Conservation (phyloP, 805 yeast genomes). For the Vanderwaltozyma verrucispora region DNA sequence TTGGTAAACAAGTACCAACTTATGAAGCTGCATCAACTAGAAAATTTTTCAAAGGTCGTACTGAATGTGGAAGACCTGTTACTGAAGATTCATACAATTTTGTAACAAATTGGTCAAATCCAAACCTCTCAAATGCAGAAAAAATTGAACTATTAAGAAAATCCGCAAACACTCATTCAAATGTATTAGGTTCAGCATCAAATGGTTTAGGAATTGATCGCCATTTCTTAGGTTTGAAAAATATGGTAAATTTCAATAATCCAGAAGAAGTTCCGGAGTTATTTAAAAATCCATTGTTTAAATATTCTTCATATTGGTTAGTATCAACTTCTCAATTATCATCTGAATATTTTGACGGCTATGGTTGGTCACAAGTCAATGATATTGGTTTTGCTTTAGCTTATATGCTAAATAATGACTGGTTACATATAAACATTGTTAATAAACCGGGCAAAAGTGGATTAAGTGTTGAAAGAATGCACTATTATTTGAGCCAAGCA, state of each 20-base stretch:
- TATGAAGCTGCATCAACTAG: conserved; percentile 96
- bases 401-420: conserved; percentile 79
- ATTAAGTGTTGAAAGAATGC: conserved; percentile 33
- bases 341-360: conserved; percentile 75
- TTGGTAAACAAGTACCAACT: conserved; percentile 77
- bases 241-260: conserved; percentile 41
- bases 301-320: conserved; percentile 76
- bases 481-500: conserved; percentile 59
- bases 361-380: conserved; percentile 93
- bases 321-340: conserved; percentile 84
- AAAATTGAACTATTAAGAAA: conserved; percentile 59
- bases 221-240: conserved; percentile 82
- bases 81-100: conserved; percentile 59
- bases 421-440: conserved; percentile 78
- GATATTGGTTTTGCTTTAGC: conserved; percentile 93
- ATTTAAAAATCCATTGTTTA: conserved; percentile 64
- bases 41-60: conserved; percentile 78
- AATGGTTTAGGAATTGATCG: conserved; percentile 89
- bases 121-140: conserved; percentile 34
- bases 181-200: conserved; percentile 65
- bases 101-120: conserved; percentile 64
- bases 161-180: conserved; percentile 66
- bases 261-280: conserved; percentile 56
- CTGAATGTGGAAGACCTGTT: conserved; percentile 86
- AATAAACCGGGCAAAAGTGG: conserved; percentile 36